Evolutionary conservation across 1,284 basidiomycete genomes (phyloP).

Genomic region (Neotropicomus parvogracilis): DNA sequence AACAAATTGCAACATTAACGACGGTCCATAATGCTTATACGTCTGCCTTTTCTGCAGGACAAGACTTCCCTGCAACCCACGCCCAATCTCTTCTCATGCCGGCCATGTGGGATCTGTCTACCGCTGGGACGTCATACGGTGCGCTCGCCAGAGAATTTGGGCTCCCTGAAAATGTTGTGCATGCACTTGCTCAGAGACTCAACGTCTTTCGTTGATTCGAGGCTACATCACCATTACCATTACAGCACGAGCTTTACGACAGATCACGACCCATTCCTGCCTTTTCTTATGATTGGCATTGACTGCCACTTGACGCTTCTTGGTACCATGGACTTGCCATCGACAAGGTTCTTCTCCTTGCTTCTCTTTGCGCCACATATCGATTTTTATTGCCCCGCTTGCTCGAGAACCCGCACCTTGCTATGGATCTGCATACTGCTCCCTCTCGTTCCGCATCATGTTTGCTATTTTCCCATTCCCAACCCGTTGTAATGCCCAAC

Average conservation of each 20-base stretch:
- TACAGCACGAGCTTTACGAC: constrained; percentile 17
- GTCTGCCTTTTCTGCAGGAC: constrained; percentile 16
- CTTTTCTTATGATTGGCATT: constrained; percentile 21
- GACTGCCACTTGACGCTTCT: constrained; percentile 28
- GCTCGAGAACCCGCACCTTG: constrained; percentile 16
- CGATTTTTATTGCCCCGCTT: constrained; percentile 16
- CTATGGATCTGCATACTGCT: constrained; percentile 29
- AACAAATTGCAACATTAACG: constrained; percentile 47
- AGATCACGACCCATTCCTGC: constrained; percentile 15
- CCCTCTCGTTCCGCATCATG: constrained; percentile 17
- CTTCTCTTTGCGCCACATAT: constrained; percentile 19
- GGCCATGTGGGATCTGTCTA: constrained; percentile 20
- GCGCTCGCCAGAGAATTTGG: constrained; percentile 70
- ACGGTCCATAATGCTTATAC: constrained; percentile 31
- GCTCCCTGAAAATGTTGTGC: constrained; percentile 62
- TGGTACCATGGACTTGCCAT: constrained; percentile 23
- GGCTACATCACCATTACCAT: neutral
- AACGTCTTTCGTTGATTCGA: constrained; percentile 18
- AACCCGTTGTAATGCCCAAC: constrained; percentile 21
- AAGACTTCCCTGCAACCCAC: constrained; percentile 6
- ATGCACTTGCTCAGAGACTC: constrained; percentile 64
- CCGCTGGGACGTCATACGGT: constrained; percentile 35
- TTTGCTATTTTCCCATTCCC: constrained; percentile 4
- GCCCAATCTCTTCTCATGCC: constrained; percentile 17
- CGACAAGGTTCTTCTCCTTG: constrained; percentile 4